Percentiles rank a stretch among this genome's conserved stretches.
Evolutionary conservation across 768 basidiomycete species (phyloP).

Genomic region (Termitomyces titanicus): DNA sequence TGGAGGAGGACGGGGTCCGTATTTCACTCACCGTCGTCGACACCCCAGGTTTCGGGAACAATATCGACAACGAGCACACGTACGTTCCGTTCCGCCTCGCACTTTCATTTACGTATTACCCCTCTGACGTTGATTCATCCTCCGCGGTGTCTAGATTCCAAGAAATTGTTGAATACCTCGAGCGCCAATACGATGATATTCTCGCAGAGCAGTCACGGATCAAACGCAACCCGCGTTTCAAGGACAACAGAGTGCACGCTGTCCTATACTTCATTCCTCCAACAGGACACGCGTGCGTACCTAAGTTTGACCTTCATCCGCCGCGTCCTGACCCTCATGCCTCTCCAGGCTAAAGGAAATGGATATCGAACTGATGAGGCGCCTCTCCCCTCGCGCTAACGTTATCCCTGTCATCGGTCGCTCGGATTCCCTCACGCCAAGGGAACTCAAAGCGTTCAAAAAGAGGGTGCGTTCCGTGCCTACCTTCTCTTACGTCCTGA

Average conservation of each 20-base stretch:
- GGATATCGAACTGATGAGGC: conserved; percentile 90
- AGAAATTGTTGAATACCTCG: conserved; percentile 83
- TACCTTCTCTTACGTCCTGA: conserved; percentile 9
- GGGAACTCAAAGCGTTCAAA: conserved; percentile 82
- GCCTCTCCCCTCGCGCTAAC: conserved; percentile 86
- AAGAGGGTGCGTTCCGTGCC: conserved; percentile 47
- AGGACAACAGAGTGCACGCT: conserved; percentile 85
- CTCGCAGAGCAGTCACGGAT: conserved; percentile 85
- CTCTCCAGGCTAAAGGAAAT: conserved; percentile 71
- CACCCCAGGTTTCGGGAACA: conserved; percentile 90
- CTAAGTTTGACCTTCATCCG: background rate
- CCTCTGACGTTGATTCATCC: background rate
- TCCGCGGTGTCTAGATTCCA: conserved; percentile 57
- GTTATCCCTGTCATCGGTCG: conserved; percentile 92
- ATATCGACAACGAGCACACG: conserved; percentile 87
- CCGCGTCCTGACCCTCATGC: conserved; percentile 1
- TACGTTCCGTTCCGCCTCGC: conserved; percentile 39
- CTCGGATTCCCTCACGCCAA: conserved; percentile 80
- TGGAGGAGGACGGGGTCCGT: conserved; percentile 89
- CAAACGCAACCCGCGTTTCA: conserved; percentile 90
- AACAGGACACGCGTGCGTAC: conserved; percentile 75
- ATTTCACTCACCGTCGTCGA: conserved; percentile 90
- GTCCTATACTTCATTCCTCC: conserved; percentile 90
- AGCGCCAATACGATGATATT: conserved; percentile 92
- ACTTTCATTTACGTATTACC: conserved; percentile 4